Evolutionary conservation across 148 eudicot species (phyloP).

Genomic region (Chenopodium formosanum): DNA sequence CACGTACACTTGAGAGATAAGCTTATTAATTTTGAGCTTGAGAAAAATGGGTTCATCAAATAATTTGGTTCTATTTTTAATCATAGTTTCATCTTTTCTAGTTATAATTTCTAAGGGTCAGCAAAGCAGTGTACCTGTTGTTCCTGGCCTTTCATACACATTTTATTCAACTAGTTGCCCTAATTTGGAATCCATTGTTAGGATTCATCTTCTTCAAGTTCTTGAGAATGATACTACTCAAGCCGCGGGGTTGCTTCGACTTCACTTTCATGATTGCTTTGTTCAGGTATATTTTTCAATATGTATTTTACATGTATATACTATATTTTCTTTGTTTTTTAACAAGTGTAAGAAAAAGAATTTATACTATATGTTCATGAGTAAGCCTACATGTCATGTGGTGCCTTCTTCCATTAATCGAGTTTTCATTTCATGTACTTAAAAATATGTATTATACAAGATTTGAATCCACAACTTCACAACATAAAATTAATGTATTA

Average conservation of each 20-base stretch:
- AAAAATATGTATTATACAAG: too few relatives aligned
- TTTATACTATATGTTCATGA: too few relatives aligned
- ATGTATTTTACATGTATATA: too few relatives aligned
- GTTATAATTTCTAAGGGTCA: conserved; percentile 1
- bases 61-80: background rate
- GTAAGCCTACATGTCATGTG: too few relatives aligned
- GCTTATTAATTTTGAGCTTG: too few relatives aligned
- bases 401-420: too few relatives aligned
- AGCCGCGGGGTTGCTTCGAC: conserved; percentile 52
- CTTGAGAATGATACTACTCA: conserved; percentile 40
- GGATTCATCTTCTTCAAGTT: conserved; percentile 35
- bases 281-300: conserved; percentile 38
- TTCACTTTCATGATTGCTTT: conserved; percentile 61
- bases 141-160: conserved; percentile 37
- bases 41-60: conserved; percentile 12
- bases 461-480: too few relatives aligned
- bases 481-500: too few relatives aligned
- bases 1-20: background rate
- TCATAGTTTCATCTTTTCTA: conserved; percentile 5
- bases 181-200: conserved; percentile 33
- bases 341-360: too few relatives aligned
- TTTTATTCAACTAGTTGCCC: conserved; percentile 42
- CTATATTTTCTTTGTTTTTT: too few relatives aligned
- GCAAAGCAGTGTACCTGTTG: conserved; percentile 17
- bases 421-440: too few relatives aligned